Base-by-base conservation (phyloP, 805 yeast genomes). In the Brettanomyces custersianus region DNA sequence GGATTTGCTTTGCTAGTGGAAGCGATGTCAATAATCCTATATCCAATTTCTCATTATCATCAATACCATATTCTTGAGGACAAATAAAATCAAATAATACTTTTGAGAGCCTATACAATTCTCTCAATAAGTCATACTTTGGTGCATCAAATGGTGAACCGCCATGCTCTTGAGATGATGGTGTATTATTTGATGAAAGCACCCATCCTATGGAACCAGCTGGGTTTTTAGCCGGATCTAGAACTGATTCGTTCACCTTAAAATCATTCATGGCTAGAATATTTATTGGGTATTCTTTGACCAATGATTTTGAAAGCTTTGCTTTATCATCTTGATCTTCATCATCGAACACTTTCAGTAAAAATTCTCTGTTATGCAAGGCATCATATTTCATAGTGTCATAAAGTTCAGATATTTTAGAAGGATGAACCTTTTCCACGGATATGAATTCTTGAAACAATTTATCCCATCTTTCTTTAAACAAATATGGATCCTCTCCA, bases 361-460 rank as follows among this genome's bases (percentile, higher is more conserved):
- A 63, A 54, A 92, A 92, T 23, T 81, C 82, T 38, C 98, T 70
- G 57, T 92, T 92, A 59, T 92, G 99, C 37, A 92, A 68, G 6
- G 97, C 98, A 62, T 92, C 99, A 55, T 84, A 92, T 59, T 92
- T 92, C 96, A 92, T 90, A 2, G 99, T 90, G 60, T 92, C 99
- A 54, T 92, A 92, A 40, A 92, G 69, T 63, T 92, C 99, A 33
- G 95, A 82, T 41, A 92, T 90, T 62, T 90, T 92, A 2, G 96
- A 80, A 9, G 99, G 99, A 59, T 92, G 97, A 3, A 92, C 95
- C 59, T 92, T 92, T 46, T 92, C 99, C 35, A 88, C 92, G 32
- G 83, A 75, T 17, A 78, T 76, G 60, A 92, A 92, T 59, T 92
- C 99, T 44, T 77, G 81, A 59, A 92, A 92, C 33, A 92, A 65